A percentile compares a stretch with the other conserved stretches of the same genome.
Evolutionary conservation across 2,329 filamentous ascomycete genomes (phyloP).

Genomic region (Ascochyta clinopodiicola): DNA sequence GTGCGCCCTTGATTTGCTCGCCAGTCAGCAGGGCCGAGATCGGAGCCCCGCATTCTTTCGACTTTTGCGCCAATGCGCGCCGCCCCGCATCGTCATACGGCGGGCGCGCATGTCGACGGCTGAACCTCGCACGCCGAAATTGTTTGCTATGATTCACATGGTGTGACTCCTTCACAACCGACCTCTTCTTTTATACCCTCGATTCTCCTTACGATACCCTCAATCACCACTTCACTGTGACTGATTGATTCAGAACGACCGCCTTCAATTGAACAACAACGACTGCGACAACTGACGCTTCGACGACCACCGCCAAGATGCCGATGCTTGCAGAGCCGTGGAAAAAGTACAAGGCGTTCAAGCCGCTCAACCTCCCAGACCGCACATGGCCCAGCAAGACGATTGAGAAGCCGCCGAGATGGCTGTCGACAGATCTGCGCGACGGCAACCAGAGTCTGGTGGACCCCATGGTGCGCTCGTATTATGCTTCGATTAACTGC

Average conservation of each 20-base stretch:
- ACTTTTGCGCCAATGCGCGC: constrained; percentile 13
- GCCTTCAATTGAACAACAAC: no score
- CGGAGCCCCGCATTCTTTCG: constrained; percentile 17
- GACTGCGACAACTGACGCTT: constrained; percentile 2
- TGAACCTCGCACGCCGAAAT: constrained; percentile 14
- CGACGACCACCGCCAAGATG: constrained; percentile 36
- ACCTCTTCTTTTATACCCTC: not conserved
- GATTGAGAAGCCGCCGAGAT: constrained; percentile 84
- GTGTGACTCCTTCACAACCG: constrained; percentile 6
- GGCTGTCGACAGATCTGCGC: constrained; percentile 86
- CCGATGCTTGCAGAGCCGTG: constrained; percentile 74
- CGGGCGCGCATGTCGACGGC: constrained; percentile 12
- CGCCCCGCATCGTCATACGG: constrained; percentile 20
- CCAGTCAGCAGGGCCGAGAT: not conserved
- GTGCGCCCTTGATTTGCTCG: no score
- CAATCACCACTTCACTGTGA: constrained; percentile 9
- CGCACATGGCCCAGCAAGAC: constrained; percentile 84
- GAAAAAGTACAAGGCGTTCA: constrained; percentile 77
- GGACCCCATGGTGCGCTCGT: constrained; percentile 79
- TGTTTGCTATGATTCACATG: constrained; percentile 13
- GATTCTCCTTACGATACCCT: not conserved
- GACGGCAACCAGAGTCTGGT: constrained; percentile 95
- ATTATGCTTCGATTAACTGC: not conserved
- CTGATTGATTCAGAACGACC: not conserved
- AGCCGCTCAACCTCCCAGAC: constrained; percentile 70